Evolutionary conservation across 1,284 basidiomycete species (phyloP).

Genomic region (Rhodotorula sp.): DNA sequence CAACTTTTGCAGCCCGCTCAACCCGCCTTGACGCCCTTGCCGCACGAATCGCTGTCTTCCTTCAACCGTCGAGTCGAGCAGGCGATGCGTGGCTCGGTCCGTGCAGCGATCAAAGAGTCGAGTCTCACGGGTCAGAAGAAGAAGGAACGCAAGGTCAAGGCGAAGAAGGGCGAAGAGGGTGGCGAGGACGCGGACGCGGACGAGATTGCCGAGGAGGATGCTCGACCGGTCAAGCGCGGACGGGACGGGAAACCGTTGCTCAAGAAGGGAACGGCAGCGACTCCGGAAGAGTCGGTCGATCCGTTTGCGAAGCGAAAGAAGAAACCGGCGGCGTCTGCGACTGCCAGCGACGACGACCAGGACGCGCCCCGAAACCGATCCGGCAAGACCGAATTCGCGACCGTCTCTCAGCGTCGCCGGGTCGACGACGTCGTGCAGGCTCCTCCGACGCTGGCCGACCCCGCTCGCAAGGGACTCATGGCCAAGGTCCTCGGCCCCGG

Average conservation of each 20-base stretch:
- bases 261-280: slow-evolving; percentile 26
- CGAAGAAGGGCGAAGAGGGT: slow-evolving; percentile 14
- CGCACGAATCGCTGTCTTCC: slow-evolving; percentile 38
- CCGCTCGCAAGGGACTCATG: slow-evolving; percentile 23
- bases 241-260: slow-evolving; percentile 8
- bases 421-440: slow-evolving; percentile 34
- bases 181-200: slow-evolving; percentile 1
- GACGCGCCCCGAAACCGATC: slow-evolving; percentile 1
- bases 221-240: background rate
- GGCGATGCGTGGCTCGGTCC: slow-evolving; percentile 30
- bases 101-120: slow-evolving; percentile 29
- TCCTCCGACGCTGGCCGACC: slow-evolving; percentile 32
- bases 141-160: slow-evolving; percentile 29
- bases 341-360: background rate
- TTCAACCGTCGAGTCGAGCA: slow-evolving; percentile 41
- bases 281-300: slow-evolving; percentile 34
- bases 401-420: slow-evolving; percentile 4
- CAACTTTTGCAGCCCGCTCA: slow-evolving; percentile 4
- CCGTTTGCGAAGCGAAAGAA: slow-evolving; percentile 23
- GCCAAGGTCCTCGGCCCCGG: slow-evolving; percentile 24
- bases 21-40: slow-evolving; percentile 18
- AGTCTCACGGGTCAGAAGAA: slow-evolving; percentile 26
- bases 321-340: background rate
- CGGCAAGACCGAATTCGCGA: slow-evolving; percentile 34
- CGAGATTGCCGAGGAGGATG: slow-evolving; percentile 12